Base-by-base conservation (phyloP, 2,329 filamentous ascomycete genomes). In the Aspergillus pseudotamarii region DNA sequence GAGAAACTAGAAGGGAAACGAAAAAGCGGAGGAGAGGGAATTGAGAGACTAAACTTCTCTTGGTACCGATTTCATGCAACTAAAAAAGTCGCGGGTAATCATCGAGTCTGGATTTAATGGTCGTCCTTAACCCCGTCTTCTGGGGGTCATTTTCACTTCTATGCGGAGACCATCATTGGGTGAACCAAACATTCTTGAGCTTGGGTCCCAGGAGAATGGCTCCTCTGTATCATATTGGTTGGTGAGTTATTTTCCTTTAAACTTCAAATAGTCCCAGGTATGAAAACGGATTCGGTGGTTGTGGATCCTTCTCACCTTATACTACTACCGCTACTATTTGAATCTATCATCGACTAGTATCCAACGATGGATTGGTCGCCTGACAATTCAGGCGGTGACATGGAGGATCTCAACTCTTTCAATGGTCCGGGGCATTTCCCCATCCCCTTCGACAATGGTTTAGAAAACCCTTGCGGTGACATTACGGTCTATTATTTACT, bases 131-230 rank as follows among this genome's bases (percentile, higher is more conserved):
- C 30, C 14, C n/a, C 43, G 46, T 28, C 38, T 28, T 46, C 34
- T 57, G 56, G 45, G 38, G 48, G 58, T 61, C 57, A 62, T 62
- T 46, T 62, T 53, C 53, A 57, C 12, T 46, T 45, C 32, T 53
- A 64, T 41, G 43, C 38, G 21, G 6, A 41, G 16, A 51, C 43
- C 32, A 21, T 58, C n/a, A 67, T 66, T 66, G 64, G 66, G 62
- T 34, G 58, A 64, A 65, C 60, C 57, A 57, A 36, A 60, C 26
- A 30, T 36, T 8, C n/a, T 48, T 26, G 6, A 6, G 3, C n/a
- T 30, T 9, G 48, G 23, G 16, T 30, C n/a, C 19, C 48, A n/a
- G 28, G 48, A 51, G 16, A 51, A 51, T 21, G 48, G 28, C 21
- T 51, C 48, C 16, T 51, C n/a, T 19, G 46, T 23, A 50, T 48